Base-by-base conservation (phyloP, 805 yeast genomes). In the Saturnispora diversa region DNA sequence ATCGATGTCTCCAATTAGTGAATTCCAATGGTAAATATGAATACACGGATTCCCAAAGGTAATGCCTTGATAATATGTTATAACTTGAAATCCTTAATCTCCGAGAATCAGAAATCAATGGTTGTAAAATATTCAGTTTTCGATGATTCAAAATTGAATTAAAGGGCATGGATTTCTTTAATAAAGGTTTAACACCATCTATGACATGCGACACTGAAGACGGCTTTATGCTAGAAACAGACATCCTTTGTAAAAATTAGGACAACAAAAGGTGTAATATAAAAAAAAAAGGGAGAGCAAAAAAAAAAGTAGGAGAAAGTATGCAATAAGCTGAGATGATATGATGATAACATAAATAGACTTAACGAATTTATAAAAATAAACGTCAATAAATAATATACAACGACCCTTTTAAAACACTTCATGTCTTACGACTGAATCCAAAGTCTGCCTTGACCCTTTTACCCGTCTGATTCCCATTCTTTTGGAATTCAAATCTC, bases 401-500 rank as follows among this genome's bases (percentile, higher is more conserved):
- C 37, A 34, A 24, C 27, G 23, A 20, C 23, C 19, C 23, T 20
- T 26, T 24, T 40, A 58, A 3, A n/a, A n/a, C n/a, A n/a, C n/a
- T n/a, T n/a, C n/a, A n/a, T n/a, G 60, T 55, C 48, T 58, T 59
- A 37, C 48, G 37, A 23, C 42, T 38, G 20, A 49, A 53, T 22
- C 58, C 53, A 35, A 54, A 56, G 41, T 58, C 62, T 22, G 50
- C 59, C 35, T 53, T 53, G 29, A 50, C 44, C 24, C 54, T 49
- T 37, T 53, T 55, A 12, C 48, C 45, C 6, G n/a, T n/a, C n/a
- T n/a, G n/a, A n/a, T n/a, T n/a, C 31, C 16, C 6, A 6, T 24
- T 52, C 51, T 74, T 77, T 54, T 74, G 75, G 55, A 87, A 75
- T 53, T 78, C 84, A 54, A 90, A 80, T 58, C 80, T 77, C 15